A percentile compares a stretch with the other conserved stretches of the same genome.
Conservation (phyloP, 768 basidiomycete species). For the Kwoniella sp. region DNA sequence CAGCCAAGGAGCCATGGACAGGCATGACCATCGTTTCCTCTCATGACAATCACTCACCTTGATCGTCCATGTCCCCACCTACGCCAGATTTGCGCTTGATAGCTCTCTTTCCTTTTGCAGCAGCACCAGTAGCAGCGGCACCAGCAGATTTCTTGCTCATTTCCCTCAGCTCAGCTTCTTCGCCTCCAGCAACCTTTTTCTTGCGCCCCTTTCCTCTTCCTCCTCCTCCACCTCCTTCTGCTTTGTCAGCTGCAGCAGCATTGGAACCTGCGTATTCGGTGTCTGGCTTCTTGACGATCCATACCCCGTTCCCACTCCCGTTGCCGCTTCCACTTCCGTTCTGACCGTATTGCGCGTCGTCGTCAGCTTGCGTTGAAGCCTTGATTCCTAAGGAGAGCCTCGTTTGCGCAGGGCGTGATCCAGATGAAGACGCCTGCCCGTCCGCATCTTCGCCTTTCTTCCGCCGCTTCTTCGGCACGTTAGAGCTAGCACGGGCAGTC, state of each 20-base stretch:
- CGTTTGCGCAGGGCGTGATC: neutral
- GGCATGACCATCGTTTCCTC: no score
- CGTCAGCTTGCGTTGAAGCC: neutral
- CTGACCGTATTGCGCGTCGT: neutral
- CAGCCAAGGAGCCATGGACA: no score
- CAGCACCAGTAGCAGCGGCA: neutral
- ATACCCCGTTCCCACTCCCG: neutral
- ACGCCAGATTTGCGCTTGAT: constrained; percentile 14
- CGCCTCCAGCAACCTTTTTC: constrained; percentile 24
- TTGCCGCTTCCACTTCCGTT: constrained; percentile 8
- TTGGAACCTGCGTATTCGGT: neutral
- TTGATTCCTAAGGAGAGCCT: neutral
- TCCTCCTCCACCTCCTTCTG: neutral
- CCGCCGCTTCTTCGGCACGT: constrained; percentile 7
- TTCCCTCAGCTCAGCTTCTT: constrained; percentile 41
- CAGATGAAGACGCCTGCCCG: neutral
- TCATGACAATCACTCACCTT: neutral
- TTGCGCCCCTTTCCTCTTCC: constrained; percentile 7
- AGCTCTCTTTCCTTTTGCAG: constrained; percentile 13
- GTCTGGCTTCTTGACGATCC: neutral
- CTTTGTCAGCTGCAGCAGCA: neutral
- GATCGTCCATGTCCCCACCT: neutral
- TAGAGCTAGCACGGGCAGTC: no score
- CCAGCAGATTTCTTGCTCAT: constrained; percentile 26
- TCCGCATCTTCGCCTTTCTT: constrained; percentile 13